Evolutionary conservation across 139 green algal genomes (phyloP), one percentile per base, ranked within the genome.

Genomic region (Chlamydomonas incerta): DNA sequence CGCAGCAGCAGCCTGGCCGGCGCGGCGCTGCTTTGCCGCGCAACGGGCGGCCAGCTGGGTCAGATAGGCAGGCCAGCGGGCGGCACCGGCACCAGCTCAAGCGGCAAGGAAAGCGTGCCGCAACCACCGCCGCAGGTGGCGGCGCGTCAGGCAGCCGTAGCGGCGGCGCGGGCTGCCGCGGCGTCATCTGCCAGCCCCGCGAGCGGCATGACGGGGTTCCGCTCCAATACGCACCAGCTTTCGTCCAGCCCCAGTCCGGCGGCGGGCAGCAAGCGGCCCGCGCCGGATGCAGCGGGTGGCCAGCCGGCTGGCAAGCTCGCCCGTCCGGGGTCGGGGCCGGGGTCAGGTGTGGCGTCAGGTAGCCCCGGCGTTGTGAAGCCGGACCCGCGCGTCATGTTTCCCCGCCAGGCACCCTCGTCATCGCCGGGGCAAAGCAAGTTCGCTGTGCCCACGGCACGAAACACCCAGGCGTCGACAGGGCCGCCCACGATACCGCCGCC

Each of bases 1-100:
- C 47, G 57, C 46, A 76, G 79, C 66, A 85, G 79, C 79, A 85
- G 47, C 79, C 31, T 85, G n/a, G 79, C 66, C 0, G 79, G 79
- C 8, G 79, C 79, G 21, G 23, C 63, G 66, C 47, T 85, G 46
- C 66, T 85, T 66, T 15, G n/a, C 1, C 69, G 69, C n/a, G n/a
- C 66, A 0, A 76, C 79, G 41, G 79, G 65, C 6, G 77, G 77
- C 0, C 28, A 58, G 47, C 63, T 85, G 52, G 79, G 79, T 5
- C 57, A 18, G 46, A 34, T 63, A 1, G 76, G 62, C 41, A 50
- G 8, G 35, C 15, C 35, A 50, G 37, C 41, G 24, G 23, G 15
- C 52, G n/a, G 66, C 41, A 46, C 0, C 31, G 37, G 14, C 6
- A 23, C 17, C 37, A 10, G 37, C 23, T n/a, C n/a, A n/a, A 13